Conservation (phyloP, 441 rosid species). For the Erodium texanum region DNA sequence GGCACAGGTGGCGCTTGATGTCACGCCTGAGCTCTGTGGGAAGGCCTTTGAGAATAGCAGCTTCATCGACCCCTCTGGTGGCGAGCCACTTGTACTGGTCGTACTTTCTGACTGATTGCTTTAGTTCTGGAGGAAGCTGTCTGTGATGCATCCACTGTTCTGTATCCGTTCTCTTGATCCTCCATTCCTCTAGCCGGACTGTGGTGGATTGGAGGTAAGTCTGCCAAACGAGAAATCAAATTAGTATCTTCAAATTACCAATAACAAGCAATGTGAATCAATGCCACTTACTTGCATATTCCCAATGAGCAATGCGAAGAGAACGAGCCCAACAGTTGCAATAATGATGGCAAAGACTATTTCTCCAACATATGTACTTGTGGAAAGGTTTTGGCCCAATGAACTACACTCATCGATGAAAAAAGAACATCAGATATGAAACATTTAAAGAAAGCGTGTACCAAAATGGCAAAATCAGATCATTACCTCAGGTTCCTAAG, state of each 20-base stretch:
- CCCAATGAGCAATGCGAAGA: slow-evolving; percentile 82
- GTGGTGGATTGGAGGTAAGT: slow-evolving; percentile 75
- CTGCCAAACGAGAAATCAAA: slow-evolving; percentile 29
- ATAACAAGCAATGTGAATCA: too few relatives aligned
- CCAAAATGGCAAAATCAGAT: background rate
- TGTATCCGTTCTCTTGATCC: slow-evolving; percentile 69
- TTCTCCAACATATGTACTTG: slow-evolving; percentile 68
- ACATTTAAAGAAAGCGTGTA: too few relatives aligned
- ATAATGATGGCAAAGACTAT: slow-evolving; percentile 55
- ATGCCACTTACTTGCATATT: slow-evolving; percentile 67
- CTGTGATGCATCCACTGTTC: slow-evolving; percentile 94
- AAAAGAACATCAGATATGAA: background rate
- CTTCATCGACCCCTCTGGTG: slow-evolving; percentile 88
- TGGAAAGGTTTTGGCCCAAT: slow-evolving; percentile 58
- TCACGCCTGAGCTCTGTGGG: slow-evolving; percentile 75
- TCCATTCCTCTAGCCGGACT: slow-evolving; percentile 81
- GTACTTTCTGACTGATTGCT: slow-evolving; percentile 55
- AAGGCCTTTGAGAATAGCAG: slow-evolving; percentile 57
- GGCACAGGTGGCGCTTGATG: slow-evolving; percentile 82
- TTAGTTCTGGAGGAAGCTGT: slow-evolving; percentile 62
- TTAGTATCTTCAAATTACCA: background rate
- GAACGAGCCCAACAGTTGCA: slow-evolving; percentile 69
- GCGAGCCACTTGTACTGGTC: slow-evolving; percentile 84
- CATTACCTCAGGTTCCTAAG: slow-evolving; percentile 74
- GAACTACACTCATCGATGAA: slow-evolving; percentile 37